These are phyloP conservation scores for Wickerhamomyces chambardii DNA, from an alignment of 805 yeast genomes.

Conservation along the genomic window DNA sequence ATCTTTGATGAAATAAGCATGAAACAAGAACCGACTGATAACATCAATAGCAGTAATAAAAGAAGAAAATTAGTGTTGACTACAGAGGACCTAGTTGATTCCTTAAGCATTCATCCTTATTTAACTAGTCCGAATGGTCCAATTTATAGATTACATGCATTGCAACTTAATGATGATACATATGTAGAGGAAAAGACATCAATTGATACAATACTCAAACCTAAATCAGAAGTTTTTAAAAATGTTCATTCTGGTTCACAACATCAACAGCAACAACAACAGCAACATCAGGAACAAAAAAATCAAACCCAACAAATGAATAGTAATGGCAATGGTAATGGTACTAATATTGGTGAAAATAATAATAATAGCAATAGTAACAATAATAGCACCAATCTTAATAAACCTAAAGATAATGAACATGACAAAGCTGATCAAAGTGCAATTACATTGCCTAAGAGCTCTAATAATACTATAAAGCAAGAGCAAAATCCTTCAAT, in stretches of 20 bases:
- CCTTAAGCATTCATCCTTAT: slow-evolving; percentile 57
- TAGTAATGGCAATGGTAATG: not conserved
- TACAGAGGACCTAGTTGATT: slow-evolving; percentile 58
- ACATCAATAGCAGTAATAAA: slow-evolving; percentile 1
- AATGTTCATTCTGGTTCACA: not conserved
- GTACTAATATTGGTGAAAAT: no score
- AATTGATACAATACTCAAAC: slow-evolving; percentile 10
- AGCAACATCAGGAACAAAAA: not conserved
- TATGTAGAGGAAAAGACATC: slow-evolving; percentile 15
- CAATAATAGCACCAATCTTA: no score
- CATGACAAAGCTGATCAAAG: no score
- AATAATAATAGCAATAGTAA: no score
- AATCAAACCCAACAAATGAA: not conserved
- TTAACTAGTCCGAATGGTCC: slow-evolving; percentile 64
- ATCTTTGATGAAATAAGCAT: not conserved
- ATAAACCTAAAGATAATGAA: no score
- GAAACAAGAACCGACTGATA: not conserved
- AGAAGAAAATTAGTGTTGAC: slow-evolving; percentile 35
- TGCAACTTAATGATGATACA: slow-evolving; percentile 44
- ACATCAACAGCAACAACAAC: not conserved
- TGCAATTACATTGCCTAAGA: no score
- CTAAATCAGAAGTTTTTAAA: slow-evolving; percentile 5
- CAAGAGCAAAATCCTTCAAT: not conserved
- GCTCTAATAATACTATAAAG: not conserved
- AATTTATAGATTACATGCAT: slow-evolving; percentile 35